A percentile compares a stretch with the other conserved stretches of the same genome.
These are phyloP conservation scores for Aureobasidium musti DNA, from an alignment of 2,329 filamentous ascomycete species.

Conservation along the genomic window DNA sequence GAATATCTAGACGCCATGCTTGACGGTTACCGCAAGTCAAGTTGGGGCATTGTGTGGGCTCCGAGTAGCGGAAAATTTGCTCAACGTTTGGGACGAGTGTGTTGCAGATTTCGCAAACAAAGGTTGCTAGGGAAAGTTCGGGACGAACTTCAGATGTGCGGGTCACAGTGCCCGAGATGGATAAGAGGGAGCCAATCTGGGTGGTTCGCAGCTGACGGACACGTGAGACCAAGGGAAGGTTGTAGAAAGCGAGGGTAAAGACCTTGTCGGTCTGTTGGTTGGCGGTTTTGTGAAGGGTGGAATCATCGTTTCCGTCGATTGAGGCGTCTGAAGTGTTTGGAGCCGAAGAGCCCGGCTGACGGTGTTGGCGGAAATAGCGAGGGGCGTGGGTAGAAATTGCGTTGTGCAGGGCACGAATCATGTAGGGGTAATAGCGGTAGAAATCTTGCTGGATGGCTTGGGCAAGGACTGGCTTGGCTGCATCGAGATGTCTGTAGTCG, in stretches of 20 bases:
- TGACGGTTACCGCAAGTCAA: conserved; percentile 79
- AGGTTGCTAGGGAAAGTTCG: conserved; percentile 88
- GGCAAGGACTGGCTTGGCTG: conserved; percentile 60
- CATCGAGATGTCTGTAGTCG: conserved; percentile 75
- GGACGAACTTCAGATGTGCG: conserved; percentile 95
- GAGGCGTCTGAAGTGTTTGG: conserved; percentile 69
- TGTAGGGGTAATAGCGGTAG: conserved; percentile 91
- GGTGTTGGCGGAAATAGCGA: conserved; percentile 88
- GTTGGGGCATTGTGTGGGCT: conserved; percentile 95
- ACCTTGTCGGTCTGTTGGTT: conserved; percentile 97
- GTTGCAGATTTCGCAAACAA: conserved; percentile 85
- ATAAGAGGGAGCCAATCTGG: conserved; percentile 89
- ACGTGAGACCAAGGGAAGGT: conserved; percentile 81
- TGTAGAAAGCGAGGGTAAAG: conserved; percentile 91
- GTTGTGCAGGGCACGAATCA: conserved; percentile 85
- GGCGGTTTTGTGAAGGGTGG: conserved; percentile 69
- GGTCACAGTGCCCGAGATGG: conserved; percentile 95
- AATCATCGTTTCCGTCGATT: conserved; percentile 57
- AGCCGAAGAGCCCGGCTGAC: conserved; percentile 74
- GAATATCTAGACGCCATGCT: conserved; percentile 96
- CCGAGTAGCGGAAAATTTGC: conserved; percentile 96
- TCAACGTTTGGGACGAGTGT: conserved; percentile 86
- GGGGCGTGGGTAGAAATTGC: conserved; percentile 94
- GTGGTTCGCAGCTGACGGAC: conserved; percentile 82
- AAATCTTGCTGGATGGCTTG: conserved; percentile 87